Evolutionary conservation across 1,139 yeast species (phyloP).

Genomic region (Taphrina sp.): DNA sequence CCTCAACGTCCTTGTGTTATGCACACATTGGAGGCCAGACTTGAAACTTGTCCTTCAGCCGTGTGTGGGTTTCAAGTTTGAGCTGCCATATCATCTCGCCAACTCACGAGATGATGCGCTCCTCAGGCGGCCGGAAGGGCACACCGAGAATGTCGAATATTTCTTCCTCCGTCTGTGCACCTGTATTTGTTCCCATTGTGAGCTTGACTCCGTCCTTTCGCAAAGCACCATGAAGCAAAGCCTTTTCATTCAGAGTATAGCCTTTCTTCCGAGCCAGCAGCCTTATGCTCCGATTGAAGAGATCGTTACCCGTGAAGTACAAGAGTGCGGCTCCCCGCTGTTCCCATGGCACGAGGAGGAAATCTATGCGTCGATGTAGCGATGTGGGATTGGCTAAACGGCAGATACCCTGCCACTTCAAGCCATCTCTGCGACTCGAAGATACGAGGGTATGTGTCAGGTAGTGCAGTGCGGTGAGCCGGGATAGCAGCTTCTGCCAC

Average conservation of each 20-base stretch:
- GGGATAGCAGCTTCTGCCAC: constrained; percentile 43
- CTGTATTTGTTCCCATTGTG: constrained; percentile 8
- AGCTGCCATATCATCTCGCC: too few relatives aligned
- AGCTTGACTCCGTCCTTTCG: constrained; percentile 8
- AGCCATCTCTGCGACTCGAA: constrained; percentile 35
- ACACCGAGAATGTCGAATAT: constrained; percentile 10
- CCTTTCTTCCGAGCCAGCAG: constrained; percentile 51
- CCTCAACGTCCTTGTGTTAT: neutral
- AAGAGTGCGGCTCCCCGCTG: constrained; percentile 56
- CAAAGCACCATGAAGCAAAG: constrained; percentile 46
- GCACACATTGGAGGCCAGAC: neutral
- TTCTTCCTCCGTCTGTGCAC: constrained; percentile 25
- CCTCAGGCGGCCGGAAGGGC: constrained; percentile 28
- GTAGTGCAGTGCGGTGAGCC: constrained; percentile 43
- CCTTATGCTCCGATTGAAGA: constrained; percentile 56
- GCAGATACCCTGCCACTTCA: constrained; percentile 47
- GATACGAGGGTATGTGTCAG: constrained; percentile 44
- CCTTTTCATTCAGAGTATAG: constrained; percentile 52
- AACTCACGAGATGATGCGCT: constrained; percentile 19
- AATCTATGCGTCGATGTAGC: constrained; percentile 57
- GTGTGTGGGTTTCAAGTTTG: neutral
- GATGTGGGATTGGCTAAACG: constrained; percentile 40
- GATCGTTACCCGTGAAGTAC: constrained; percentile 60
- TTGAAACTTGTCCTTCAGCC: neutral
- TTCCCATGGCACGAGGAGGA: constrained; percentile 53